phyloP scores from a whole-genome alignment of 768 basidiomycete genomes.

The Symmetrospora coprosmae region DNA sequence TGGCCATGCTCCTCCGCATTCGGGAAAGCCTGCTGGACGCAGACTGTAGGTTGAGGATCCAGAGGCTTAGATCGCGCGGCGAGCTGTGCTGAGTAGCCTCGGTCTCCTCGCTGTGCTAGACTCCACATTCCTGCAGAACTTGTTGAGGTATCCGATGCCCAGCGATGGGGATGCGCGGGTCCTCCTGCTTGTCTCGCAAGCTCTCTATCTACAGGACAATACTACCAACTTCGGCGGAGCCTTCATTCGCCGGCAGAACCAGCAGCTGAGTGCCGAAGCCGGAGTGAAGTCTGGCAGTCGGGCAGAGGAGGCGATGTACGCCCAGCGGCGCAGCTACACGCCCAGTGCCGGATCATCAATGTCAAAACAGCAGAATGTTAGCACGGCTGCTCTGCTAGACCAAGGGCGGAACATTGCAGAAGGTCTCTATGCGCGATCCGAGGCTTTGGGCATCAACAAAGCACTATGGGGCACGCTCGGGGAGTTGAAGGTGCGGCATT shows the following conservation, averaged over 20 bases:
- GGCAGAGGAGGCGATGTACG: constrained; percentile 1
- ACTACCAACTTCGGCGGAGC: constrained; percentile 17
- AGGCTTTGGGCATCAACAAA: constrained; percentile 33
- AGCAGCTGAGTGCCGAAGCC: background rate
- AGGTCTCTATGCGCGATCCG: constrained; percentile 27
- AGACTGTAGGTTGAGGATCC: background rate
- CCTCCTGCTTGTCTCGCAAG: constrained; percentile 65
- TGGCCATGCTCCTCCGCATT: constrained; percentile 88
- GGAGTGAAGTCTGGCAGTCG: constrained; percentile 13
- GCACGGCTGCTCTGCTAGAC: background rate
- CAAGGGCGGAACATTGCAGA: constrained; percentile 27
- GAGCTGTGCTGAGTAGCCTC: background rate
- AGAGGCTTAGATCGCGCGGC: constrained; percentile 16
- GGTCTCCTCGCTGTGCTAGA: constrained; percentile 60
- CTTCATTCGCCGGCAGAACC: constrained; percentile 24
- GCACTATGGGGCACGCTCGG: constrained; percentile 26
- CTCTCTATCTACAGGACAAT: constrained; percentile 43
- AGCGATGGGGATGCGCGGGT: constrained; percentile 42
- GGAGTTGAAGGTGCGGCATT: constrained; percentile 25
- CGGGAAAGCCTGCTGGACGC: constrained; percentile 45
- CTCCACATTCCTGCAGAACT: constrained; percentile 61
- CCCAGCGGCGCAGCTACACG: background rate
- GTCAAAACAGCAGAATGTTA: background rate
- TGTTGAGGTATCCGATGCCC: constrained; percentile 70
- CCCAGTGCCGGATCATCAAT: background rate